Evolutionary conservation across 441 rosid species (phyloP).

Genomic region (Erodium moschatum): DNA sequence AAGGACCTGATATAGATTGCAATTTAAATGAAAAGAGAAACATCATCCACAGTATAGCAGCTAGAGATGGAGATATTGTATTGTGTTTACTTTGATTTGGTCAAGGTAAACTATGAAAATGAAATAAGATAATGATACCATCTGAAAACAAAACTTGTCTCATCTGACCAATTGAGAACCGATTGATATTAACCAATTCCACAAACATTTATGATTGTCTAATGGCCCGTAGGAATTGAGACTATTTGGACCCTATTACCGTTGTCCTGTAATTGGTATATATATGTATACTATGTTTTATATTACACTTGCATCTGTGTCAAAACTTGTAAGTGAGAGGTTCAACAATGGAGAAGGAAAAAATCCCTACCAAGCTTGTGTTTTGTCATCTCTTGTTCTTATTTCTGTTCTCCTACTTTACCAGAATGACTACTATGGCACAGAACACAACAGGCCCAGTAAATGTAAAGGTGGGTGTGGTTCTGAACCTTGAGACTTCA

Average conservation of each 20-base stretch:
- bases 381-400: background rate
- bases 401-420: background rate
- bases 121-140: background rate
- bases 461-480: conserved; percentile 1
- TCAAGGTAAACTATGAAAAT: background rate
- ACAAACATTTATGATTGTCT: background rate
- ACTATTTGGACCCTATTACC: background rate
- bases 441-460: background rate
- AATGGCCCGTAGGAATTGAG: too few species aligned
- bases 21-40: too few species aligned
- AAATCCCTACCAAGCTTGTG: background rate
- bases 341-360: background rate
- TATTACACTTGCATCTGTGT: background rate
- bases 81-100: background rate
- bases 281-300: background rate
- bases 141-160: background rate
- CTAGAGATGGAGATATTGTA: background rate
- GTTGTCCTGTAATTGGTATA: background rate
- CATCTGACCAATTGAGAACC: background rate
- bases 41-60: background rate
- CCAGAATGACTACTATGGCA: background rate
- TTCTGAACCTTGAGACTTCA: background rate
- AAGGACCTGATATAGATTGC: too few species aligned
- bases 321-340: background rate
- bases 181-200: background rate